phyloP scores from a whole-genome alignment of 352 stramenopile species.

The Phytophthora chlamydospora region DNA sequence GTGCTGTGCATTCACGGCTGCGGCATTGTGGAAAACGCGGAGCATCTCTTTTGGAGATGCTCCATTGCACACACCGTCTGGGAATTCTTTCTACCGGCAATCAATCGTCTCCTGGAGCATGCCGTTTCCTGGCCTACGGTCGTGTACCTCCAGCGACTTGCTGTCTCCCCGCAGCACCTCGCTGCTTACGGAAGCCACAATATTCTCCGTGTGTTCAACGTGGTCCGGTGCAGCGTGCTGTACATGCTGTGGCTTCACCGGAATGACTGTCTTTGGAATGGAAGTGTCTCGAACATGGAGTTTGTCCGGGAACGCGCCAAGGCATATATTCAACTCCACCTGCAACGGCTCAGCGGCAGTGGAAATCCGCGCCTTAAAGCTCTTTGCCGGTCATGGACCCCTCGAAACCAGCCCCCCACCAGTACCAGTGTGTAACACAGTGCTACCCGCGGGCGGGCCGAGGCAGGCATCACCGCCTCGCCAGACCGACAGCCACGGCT shows the following conservation, averaged over 20 bases:
- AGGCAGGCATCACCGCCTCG: too few relatives aligned
- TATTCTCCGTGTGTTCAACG: constrained; percentile 25
- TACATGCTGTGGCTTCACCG: constrained; percentile 23
- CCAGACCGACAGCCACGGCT: too few relatives aligned
- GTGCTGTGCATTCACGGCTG: constrained; percentile 20
- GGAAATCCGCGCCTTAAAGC: not conserved
- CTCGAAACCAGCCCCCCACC: too few relatives aligned
- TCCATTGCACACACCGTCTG: not conserved
- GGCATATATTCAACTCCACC: constrained; percentile 5
- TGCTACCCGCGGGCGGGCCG: too few relatives aligned
- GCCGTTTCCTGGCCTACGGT: constrained; percentile 1
- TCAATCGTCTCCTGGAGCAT: not conserved
- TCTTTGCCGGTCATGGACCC: too few relatives aligned
- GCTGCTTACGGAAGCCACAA: constrained; percentile 4
- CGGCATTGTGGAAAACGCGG: not conserved
- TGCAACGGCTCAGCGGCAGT: not conserved
- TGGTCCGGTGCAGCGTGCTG: constrained; percentile 16
- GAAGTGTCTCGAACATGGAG: not conserved
- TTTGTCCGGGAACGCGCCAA: constrained; percentile 4
- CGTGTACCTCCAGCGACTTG: constrained; percentile 6
- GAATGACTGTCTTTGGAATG: constrained; percentile 13
- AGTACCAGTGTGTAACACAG: too few relatives aligned
- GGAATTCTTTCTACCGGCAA: not conserved
- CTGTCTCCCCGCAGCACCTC: not conserved
- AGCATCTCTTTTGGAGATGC: constrained; percentile 23